These are phyloP conservation scores for Nyssa sinensis DNA, from an alignment of 148 eudicot genomes.

Conservation along the genomic window DNA sequence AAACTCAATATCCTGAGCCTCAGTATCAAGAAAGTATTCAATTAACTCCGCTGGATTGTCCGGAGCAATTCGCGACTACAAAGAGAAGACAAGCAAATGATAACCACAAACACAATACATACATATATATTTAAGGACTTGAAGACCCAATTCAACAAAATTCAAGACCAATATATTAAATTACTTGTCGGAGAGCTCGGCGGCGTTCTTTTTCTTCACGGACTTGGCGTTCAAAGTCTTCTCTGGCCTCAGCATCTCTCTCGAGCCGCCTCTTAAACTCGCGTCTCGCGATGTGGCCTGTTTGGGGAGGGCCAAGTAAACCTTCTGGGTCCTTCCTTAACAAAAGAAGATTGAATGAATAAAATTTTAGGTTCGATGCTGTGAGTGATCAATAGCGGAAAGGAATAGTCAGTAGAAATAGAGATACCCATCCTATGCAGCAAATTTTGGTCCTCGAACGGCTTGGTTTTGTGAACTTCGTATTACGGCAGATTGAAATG, in stretches of 20 bases:
- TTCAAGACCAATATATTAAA: background rate
- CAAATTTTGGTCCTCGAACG: conserved; percentile 42
- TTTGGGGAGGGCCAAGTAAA: conserved; percentile 50
- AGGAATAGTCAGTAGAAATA: background rate
- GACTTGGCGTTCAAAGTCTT: conserved; percentile 66
- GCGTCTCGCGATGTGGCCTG: conserved; percentile 65
- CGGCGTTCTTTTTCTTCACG: conserved; percentile 74
- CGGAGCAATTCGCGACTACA: conserved; percentile 73
- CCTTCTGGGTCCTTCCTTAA: conserved; percentile 91
- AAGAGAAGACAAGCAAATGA: background rate
- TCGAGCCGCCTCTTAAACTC: conserved; percentile 65
- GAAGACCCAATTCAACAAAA: conserved; percentile 11
- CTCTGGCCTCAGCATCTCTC: conserved; percentile 71
- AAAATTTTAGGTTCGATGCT: background rate
- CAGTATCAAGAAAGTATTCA: conserved; percentile 93
- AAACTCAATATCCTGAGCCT: conserved; percentile 88
- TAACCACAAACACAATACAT: background rate
- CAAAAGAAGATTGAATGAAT: conserved; percentile 5
- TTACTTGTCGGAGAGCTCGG: conserved; percentile 60
- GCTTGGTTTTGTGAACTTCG: conserved; percentile 14
- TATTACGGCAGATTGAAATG: conserved; percentile 2
- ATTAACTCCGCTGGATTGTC: conserved; percentile 54
- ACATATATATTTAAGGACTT: background rate
- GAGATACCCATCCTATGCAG: conserved; percentile 71
- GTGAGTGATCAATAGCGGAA: background rate